Base-by-base conservation (phyloP, 78 protist species). In the Creolimax fragrantissima region DNA sequence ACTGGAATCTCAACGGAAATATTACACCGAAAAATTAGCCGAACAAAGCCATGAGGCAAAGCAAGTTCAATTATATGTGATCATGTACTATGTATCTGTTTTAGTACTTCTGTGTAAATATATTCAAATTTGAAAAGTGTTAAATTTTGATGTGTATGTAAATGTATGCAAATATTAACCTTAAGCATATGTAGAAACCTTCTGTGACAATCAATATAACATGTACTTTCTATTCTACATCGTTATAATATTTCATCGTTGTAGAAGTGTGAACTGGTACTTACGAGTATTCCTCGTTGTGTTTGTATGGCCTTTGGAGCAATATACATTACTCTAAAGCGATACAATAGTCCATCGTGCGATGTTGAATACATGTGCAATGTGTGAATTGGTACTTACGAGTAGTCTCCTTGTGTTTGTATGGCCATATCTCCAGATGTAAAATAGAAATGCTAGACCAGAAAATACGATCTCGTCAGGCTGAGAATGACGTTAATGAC, bases 1-100 rank as follows among this genome's bases (percentile, higher is more conserved):
- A 74, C 95, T 95, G 6, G 97, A 97, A 45, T 90, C 93, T 11
- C 97, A 96, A 58, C 92, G 96, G 35, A 89, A 84, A 3, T 96
- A 90, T 41, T 96, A 94, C 45, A 94, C 94, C 67, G 93, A 93
- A 58, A 47, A 95, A 47, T 88, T 95, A 35, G 85, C 43, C 35
- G 42, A 36, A 39, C 17, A 84, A 42, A 84, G 43, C 45, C 37
- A 89, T 35, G n/a, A 41, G 91, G 35, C 37, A 45, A 41, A 35
- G 91, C 5, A 43, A 4, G 81, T 44, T 37, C 0, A 43, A 24
- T 32, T 84, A 2, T 84, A 84, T 84, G 35, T n/a, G 24, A 24
- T 17, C 41, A 84, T 84, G 88, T 42, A 84, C 45, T 41, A 84
- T 42, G 32, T 84, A 17, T 17, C 11, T 84, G 41, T 84, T 84